These are phyloP conservation scores for Linnemannia exigua DNA, from an alignment of 192 early-diverging fungal genomes.

Conservation along the genomic window DNA sequence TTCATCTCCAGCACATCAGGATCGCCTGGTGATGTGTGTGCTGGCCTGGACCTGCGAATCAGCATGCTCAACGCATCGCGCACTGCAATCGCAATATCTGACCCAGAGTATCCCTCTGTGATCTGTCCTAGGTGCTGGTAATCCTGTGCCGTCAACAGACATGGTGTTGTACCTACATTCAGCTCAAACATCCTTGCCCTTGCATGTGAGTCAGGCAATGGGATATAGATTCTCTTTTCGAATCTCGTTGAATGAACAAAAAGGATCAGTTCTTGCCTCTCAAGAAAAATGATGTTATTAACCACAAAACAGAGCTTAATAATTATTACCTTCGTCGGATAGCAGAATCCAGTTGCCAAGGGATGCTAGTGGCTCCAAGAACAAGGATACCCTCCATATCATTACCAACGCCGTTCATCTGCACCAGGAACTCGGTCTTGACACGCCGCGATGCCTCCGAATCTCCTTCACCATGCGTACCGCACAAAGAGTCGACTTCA, in stretches of 20 bases:
- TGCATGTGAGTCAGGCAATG: slow-evolving; percentile 91
- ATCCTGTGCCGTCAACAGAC: slow-evolving; percentile 79
- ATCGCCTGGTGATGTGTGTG: slow-evolving; percentile 96
- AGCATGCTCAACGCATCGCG: slow-evolving; percentile 98
- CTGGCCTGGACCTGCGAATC: slow-evolving; percentile 93
- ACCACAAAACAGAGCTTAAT: not conserved
- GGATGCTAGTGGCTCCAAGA: slow-evolving; percentile 96
- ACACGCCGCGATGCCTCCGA: slow-evolving; percentile 94
- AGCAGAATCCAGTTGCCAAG: slow-evolving; percentile 95
- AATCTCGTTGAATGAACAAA: slow-evolving; percentile 67
- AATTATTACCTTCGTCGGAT: slow-evolving; percentile 83
- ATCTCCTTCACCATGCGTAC: slow-evolving; percentile 97
- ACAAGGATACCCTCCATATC: slow-evolving; percentile 97
- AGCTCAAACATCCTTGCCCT: slow-evolving; percentile 93
- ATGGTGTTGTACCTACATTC: slow-evolving; percentile 94
- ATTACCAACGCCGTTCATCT: slow-evolving; percentile 99
- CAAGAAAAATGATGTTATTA: not conserved
- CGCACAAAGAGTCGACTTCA: slow-evolving; percentile 98
- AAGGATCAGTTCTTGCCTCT: too few relatives aligned
- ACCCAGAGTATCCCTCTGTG: slow-evolving; percentile 96
- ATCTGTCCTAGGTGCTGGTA: slow-evolving; percentile 80
- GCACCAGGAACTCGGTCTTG: slow-evolving; percentile 98
- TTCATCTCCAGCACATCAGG: slow-evolving; percentile 86
- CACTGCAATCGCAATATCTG: slow-evolving; percentile 95
- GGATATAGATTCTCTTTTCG: slow-evolving; percentile 98